Percentiles rank a stretch among this genome's conserved stretches.
These are phyloP conservation scores for Endoconidiophora laricicola DNA, from an alignment of 2,329 filamentous ascomycete genomes.

Conservation along the genomic window DNA sequence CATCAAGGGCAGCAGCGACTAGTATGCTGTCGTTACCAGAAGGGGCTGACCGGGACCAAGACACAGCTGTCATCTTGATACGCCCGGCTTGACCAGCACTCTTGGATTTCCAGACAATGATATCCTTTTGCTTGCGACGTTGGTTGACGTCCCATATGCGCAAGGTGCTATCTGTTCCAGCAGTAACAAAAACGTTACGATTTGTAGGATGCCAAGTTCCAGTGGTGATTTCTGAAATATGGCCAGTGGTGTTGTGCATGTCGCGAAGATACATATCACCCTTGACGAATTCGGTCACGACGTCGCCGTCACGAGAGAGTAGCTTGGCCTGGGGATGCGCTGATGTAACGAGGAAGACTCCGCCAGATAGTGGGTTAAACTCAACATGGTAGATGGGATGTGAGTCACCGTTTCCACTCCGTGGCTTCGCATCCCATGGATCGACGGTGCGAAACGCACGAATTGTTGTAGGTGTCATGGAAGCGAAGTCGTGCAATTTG, in stretches of 20 bases:
- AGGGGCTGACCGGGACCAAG: conserved; percentile 54
- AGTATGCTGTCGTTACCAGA: conserved; percentile 69
- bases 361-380: conserved; percentile 70
- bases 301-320: conserved; percentile 73
- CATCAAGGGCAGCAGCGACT: conserved; percentile 71
- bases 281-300: conserved; percentile 78
- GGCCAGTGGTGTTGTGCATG: conserved; percentile 95
- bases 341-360: conserved; percentile 70
- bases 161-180: conserved; percentile 85
- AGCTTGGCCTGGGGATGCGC: conserved; percentile 84
- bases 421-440: conserved; percentile 57
- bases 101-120: conserved; percentile 90
- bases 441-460: conserved; percentile 88
- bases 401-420: conserved; percentile 56
- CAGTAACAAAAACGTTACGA: conserved; percentile 71
- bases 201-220: conserved; percentile 85
- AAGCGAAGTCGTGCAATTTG: conserved; percentile 87
- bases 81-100: conserved; percentile 76
- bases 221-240: conserved; percentile 78
- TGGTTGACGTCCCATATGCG: conserved; percentile 96
- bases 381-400: conserved; percentile 76
- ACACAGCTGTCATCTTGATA: conserved; percentile 83
- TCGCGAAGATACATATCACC: conserved; percentile 97
- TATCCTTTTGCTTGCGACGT: conserved; percentile 74
- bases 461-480: conserved; percentile 88